Percentiles rank a stretch among this genome's conserved stretches.
These are phyloP conservation scores for Colletotrichum sp. DNA, from an alignment of 2,329 filamentous ascomycete species.

Conservation along the genomic window DNA sequence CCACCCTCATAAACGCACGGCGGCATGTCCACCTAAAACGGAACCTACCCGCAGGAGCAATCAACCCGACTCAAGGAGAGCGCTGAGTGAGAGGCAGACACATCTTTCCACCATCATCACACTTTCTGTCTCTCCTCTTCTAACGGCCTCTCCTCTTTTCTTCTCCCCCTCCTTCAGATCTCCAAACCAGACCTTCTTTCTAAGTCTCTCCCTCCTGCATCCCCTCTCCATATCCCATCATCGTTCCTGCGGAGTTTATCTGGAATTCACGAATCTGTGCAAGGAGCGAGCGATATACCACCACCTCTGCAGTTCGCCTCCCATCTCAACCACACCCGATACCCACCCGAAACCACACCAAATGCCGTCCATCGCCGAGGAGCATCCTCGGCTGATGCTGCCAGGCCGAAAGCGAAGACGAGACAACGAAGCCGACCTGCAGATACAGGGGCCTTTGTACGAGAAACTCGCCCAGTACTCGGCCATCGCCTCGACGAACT, in stretches of 20 bases:
- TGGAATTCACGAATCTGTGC: neutral
- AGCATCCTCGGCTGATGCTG: constrained; percentile 16
- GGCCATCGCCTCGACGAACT: constrained; percentile 4
- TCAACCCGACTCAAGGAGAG: constrained; percentile 11
- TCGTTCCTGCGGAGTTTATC: neutral
- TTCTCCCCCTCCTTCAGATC: neutral
- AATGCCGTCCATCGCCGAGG: constrained; percentile 23
- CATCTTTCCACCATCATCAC: neutral
- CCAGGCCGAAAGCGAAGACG: constrained; percentile 21
- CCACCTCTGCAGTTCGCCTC: neutral
- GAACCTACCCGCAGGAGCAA: constrained; percentile 5
- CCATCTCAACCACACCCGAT: neutral
- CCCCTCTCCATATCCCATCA: neutral
- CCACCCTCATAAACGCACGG: neutral
- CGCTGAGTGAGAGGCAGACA: neutral
- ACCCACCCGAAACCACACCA: neutral
- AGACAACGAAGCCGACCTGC: constrained; percentile 20
- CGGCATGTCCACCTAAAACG: neutral
- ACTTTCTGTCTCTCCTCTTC: neutral
- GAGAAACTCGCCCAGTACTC: constrained; percentile 23
- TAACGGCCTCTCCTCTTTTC: neutral
- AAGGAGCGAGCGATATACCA: neutral
- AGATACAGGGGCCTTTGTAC: constrained; percentile 16
- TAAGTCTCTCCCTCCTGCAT: neutral
- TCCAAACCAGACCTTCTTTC: neutral